Evolutionary conservation across 371 early-diverging fungal species (phyloP).

Genomic region (Rhizopus sp.): DNA sequence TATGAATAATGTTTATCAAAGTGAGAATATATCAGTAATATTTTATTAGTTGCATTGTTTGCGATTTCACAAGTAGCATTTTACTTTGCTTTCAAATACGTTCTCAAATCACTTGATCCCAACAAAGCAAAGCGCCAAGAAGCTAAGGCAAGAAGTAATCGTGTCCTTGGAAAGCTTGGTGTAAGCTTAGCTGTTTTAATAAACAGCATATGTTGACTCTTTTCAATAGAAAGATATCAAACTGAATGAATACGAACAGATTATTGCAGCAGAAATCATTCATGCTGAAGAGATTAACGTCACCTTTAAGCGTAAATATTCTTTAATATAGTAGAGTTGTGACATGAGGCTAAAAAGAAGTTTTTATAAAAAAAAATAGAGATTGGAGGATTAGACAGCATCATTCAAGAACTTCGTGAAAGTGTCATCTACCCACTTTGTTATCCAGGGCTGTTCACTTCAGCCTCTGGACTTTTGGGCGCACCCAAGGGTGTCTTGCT

Average conservation of each 20-base stretch:
- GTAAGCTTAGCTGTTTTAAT: constrained; percentile 39
- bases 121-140: constrained; percentile 70
- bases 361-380: constrained; percentile 41
- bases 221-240: constrained; percentile 60
- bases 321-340: too few species aligned
- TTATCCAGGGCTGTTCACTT: constrained; percentile 88
- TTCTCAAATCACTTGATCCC: constrained; percentile 76
- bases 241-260: constrained; percentile 90
- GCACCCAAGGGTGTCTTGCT: constrained; percentile 96
- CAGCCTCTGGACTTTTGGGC: constrained; percentile 83
- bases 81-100: constrained; percentile 84
- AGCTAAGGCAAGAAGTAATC: constrained; percentile 69
- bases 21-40: too few species aligned
- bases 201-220: too few species aligned
- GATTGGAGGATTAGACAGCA: constrained; percentile 92
- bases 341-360: neutral
- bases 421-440: constrained; percentile 94
- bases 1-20: too few species aligned
- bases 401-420: constrained; percentile 89
- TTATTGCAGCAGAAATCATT: constrained; percentile 92
- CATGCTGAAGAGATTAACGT: constrained; percentile 90
- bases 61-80: constrained; percentile 83
- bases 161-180: constrained; percentile 75
- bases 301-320: constrained; percentile 78
- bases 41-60: constrained; percentile 65